Conservation (phyloP, 306 rosid species). For the Cicer chorassanicum region DNA sequence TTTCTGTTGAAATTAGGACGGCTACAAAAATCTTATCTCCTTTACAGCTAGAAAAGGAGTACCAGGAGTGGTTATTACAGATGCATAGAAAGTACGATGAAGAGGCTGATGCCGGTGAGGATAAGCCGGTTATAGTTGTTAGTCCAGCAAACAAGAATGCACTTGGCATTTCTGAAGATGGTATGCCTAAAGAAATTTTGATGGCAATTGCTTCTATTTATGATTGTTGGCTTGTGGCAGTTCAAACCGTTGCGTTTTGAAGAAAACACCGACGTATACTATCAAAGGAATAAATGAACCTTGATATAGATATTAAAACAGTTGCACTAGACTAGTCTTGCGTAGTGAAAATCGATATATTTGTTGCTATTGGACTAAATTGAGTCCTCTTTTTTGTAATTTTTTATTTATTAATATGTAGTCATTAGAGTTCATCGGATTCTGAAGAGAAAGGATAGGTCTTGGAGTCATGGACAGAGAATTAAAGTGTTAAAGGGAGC, state of each 20-base stretch:
- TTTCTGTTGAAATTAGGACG: constrained; percentile 44
- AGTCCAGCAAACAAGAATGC: constrained; percentile 55
- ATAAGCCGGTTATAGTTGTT: constrained; percentile 53
- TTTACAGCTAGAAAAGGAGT: constrained; percentile 53
- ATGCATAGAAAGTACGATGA: constrained; percentile 64
- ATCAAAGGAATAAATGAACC: background rate
- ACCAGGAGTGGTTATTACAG: constrained; percentile 61
- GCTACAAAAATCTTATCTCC: constrained; percentile 47
- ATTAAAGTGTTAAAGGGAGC: constrained; percentile 69
- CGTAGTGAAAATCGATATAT: background rate
- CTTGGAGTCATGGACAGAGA: constrained; percentile 58
- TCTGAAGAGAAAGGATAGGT: constrained; percentile 52
- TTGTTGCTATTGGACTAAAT: background rate
- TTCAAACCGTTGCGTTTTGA: constrained; percentile 7
- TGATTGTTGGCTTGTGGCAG: constrained; percentile 1
- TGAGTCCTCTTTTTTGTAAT: background rate
- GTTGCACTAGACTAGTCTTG: background rate
- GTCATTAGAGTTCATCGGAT: constrained; percentile 58
- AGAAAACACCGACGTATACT: background rate
- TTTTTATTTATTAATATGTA: constrained; percentile 31
- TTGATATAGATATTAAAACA: constrained; percentile 1
- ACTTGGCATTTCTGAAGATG: constrained; percentile 57
- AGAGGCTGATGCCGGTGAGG: constrained; percentile 65
- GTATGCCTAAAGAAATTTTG: constrained; percentile 38
- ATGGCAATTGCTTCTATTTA: constrained; percentile 3